Base-by-base conservation (phyloP, 2,329 filamentous ascomycete genomes). In the Venturia aucupariae region DNA sequence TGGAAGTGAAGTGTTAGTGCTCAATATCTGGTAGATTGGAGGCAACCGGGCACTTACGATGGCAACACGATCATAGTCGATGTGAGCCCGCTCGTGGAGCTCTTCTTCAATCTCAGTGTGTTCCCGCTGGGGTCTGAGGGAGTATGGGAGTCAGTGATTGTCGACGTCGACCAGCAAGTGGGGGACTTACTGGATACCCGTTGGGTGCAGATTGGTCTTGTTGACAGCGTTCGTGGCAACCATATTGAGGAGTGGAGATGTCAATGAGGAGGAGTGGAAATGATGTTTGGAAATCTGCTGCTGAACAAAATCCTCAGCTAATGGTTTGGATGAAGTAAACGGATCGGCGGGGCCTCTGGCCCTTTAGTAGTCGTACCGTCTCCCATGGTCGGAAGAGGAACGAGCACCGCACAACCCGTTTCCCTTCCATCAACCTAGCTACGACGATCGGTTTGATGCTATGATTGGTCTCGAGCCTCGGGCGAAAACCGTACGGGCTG, bases 31-130 rank as follows among this genome's bases (percentile, higher is more conserved):
- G 38, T 55, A 27, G 24, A 17, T 48, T 39, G 32, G 15, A 6
- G 8, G 13, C 27, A 13, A 17, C 32, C 15, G 24, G 32, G 59
- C 19, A 76, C 90, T 77, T 84, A 96, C 92, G 83, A 99, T 99
- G 68, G 94, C 90, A 74, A 99, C 94, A 75, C 92, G 90, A 80
- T 97, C 90, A 77, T 97, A 99, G 84, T 99, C 94, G 75, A 99
- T 99, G 84, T 99, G 93, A 70, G 94, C 94, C 75, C 89, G 92
- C 79, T 97, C 91, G 79, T 97, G 92, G 67, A 99, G 89, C 78
- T 96, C 91, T 81, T 97, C 92, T 81, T 99, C 92, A 69, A 99
- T 87, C 78, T 97, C 94, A 57, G 94, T 97, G 85, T 97, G 93
- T 76, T 95, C 89, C 73, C 84, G 83, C 74, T 87, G 82, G 68